Percentiles rank a stretch among this genome's conserved stretches.
Conservation (phyloP, 441 rosid genomes). For the Arabidopsis lyrata region DNA sequence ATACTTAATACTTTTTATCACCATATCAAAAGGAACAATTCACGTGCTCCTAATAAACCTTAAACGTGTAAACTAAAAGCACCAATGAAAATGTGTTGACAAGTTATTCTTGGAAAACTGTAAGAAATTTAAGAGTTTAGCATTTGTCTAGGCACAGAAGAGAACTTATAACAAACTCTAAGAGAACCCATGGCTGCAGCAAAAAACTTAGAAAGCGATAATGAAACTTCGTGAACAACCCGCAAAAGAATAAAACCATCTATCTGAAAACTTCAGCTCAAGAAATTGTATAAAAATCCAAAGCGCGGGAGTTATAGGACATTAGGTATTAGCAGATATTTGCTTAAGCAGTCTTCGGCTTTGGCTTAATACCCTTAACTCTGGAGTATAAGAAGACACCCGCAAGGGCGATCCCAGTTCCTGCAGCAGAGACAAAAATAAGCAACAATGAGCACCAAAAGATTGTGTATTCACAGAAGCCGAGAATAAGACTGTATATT, state of each 20-base stretch:
- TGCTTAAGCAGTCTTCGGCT: conserved; percentile 75
- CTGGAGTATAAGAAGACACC: conserved; percentile 96
- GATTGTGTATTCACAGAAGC: neutral
- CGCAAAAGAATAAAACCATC: conserved; percentile 38
- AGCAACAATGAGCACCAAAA: conserved; percentile 35
- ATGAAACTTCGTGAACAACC: conserved; percentile 27
- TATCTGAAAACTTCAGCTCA: conserved; percentile 30
- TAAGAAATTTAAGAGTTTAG: neutral
- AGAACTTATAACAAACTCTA: conserved; percentile 14
- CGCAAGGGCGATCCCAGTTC: conserved; percentile 91
- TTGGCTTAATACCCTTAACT: conserved; percentile 90
- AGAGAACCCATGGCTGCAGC: neutral
- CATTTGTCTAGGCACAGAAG: neutral
- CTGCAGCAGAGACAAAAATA: conserved; percentile 47
- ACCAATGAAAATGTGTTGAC: neutral
- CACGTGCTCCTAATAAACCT: neutral
- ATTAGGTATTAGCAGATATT: conserved; percentile 31
- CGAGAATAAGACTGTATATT: conserved; percentile 31
- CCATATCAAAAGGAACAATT: too few species aligned
- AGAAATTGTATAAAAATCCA: conserved; percentile 23
- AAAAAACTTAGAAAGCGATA: conserved; percentile 12
- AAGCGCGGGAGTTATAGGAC: neutral
- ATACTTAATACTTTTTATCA: too few species aligned
- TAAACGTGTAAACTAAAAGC: neutral
- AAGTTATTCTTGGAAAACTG: conserved; percentile 7